phyloP scores from a whole-genome alignment of 1,139 yeast genomes.

The Suhomyces atakaporum region DNA sequence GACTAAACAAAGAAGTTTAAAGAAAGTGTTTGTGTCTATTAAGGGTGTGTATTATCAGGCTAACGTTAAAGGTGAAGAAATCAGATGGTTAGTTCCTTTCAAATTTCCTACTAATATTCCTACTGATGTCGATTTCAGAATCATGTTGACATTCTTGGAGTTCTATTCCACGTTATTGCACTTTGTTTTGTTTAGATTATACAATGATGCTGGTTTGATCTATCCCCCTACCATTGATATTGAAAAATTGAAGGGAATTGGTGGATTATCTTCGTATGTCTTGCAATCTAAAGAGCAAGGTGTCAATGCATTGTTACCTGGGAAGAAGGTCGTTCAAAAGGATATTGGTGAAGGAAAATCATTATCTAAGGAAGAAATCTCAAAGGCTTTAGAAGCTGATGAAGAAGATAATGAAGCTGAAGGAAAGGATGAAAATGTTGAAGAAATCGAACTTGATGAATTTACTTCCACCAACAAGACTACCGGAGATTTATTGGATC shows the following conservation, averaged over 20 bases:
- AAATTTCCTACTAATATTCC: constrained; percentile 97
- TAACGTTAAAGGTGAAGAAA: constrained; percentile 82
- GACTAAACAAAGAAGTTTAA: constrained; percentile 77
- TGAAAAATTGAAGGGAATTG: constrained; percentile 75
- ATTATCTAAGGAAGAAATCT: constrained; percentile 46
- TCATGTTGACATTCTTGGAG: constrained; percentile 95
- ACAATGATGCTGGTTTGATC: constrained; percentile 79
- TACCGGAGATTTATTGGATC: constrained; percentile 75
- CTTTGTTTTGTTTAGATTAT: constrained; percentile 81
- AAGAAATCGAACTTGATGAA: constrained; percentile 58
- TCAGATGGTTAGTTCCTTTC: constrained; percentile 96
- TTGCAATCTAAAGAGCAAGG: constrained; percentile 49
- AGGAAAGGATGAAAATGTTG: constrained; percentile 44
- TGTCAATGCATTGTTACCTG: constrained; percentile 45
- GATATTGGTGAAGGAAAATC: constrained; percentile 35
- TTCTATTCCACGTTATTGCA: constrained; percentile 91
- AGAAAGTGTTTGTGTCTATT: constrained; percentile 92
- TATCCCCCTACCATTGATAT: constrained; percentile 89
- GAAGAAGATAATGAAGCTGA: constrained; percentile 40
- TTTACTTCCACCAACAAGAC: constrained; percentile 64
- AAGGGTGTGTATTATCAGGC: constrained; percentile 98
- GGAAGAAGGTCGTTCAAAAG: constrained; percentile 19
- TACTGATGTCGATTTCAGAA: constrained; percentile 89
- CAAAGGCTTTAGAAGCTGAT: constrained; percentile 56
- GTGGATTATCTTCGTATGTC: constrained; percentile 85